Base-by-base conservation (phyloP, 2,329 filamentous ascomycete genomes). In the Pestalotiopsis sp. region DNA sequence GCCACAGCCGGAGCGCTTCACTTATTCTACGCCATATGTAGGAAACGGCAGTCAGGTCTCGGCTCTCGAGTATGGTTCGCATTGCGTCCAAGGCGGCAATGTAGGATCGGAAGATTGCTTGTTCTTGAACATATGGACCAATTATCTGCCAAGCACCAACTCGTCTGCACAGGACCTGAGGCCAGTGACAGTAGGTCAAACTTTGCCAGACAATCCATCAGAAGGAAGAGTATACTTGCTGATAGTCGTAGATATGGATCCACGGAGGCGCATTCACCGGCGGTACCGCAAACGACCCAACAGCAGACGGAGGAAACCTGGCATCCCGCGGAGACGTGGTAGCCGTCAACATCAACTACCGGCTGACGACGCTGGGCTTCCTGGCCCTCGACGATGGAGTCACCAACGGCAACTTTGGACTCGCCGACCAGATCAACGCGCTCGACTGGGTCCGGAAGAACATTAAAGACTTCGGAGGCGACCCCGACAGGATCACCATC, bases 281-380 rank as follows among this genome's bases (percentile, higher is more conserved):
- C 7, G 87, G 88, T 1, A 79, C 77, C 5, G 80, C 76, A 11
- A 78, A 79, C 65, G 79, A 81, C 59, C 70, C 76, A 1, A 78
- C 77, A 1, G 79, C 78, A 36, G 88, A 90, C 70, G 86, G 87
- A 23, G 85, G 85, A 2, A 87, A 88, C 70, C 78, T 90, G 3
- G 88, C 85, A 0, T 88, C 86, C 2, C 83, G 87, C 63, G 87
- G 87, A 25, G 88, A 90, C 70, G 82, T 90, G 20, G 86, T 91
- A 0, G 82, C 89, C 3, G 88, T 91, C 7, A 76, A 79, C 23
- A 86, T 90, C 79, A 90, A 90, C 78, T 90, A 90, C 76, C 85
- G 89, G 11, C 78, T 90, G 3, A 83, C 82, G 0, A 88, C 86
- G 0, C 80, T 90, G 0, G 89, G 89, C 0, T 90, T 89, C 72